phyloP scores from a whole-genome alignment of 345 rosid genomes.

The Brassica cretica region DNA sequence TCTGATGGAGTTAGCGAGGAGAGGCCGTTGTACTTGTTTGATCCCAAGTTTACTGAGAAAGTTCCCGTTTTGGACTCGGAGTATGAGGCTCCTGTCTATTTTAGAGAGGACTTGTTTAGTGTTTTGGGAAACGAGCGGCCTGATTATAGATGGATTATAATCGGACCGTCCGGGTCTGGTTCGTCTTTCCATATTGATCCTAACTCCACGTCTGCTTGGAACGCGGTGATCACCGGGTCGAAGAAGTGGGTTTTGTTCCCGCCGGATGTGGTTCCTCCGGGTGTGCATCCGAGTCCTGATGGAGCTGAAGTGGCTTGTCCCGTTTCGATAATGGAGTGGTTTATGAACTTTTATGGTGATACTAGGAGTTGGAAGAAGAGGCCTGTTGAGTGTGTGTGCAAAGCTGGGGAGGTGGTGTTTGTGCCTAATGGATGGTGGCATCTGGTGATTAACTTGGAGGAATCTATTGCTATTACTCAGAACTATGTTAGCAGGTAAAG shows the following conservation, averaged over 20 bases:
- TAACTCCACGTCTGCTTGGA: constrained; percentile 98
- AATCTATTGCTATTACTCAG: constrained; percentile 91
- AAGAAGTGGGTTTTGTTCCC: constrained; percentile 97
- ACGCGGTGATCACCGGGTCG: constrained; percentile 87
- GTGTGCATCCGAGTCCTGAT: constrained; percentile 94
- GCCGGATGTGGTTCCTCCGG: constrained; percentile 90
- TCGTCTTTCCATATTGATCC: constrained; percentile 99
- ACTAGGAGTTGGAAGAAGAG: constrained; percentile 72
- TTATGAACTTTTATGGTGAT: constrained; percentile 92
- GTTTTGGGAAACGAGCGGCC: constrained; percentile 84
- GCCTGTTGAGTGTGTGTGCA: constrained; percentile 89
- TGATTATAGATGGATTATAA: constrained; percentile 91
- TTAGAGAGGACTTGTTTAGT: constrained; percentile 82
- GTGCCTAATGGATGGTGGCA: constrained; percentile 99
- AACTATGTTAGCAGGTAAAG: constrained; percentile 95
- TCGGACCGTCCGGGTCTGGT: constrained; percentile 94
- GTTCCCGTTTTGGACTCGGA: constrained; percentile 65
- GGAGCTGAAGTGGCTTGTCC: constrained; percentile 99
- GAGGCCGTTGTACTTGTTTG: constrained; percentile 93
- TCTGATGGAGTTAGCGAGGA: constrained; percentile 78
- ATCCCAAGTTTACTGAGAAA: constrained; percentile 83
- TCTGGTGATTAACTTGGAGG: constrained; percentile 91
- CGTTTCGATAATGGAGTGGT: constrained; percentile 95
- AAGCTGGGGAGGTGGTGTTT: constrained; percentile 92
- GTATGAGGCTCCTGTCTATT: constrained; percentile 76